phyloP scores from a whole-genome alignment of 441 rosid species.

The Pelargonium citronellum region DNA sequence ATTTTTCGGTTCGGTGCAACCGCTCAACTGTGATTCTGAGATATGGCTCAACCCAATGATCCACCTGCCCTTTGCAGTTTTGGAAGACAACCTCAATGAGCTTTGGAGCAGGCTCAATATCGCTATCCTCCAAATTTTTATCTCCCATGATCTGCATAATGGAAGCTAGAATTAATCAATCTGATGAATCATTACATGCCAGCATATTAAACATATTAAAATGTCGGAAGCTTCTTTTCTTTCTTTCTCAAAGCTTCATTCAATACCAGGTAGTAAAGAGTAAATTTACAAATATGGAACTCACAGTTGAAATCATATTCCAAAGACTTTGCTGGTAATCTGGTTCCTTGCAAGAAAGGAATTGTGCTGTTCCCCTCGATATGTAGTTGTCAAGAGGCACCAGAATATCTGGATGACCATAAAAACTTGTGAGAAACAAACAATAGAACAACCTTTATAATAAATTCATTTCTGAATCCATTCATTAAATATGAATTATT shows the following conservation, averaged over 20 bases:
- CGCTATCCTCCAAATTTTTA: slow-evolving; percentile 76
- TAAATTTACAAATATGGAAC: slow-evolving; percentile 27
- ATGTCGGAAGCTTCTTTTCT: too few relatives aligned
- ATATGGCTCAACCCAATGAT: slow-evolving; percentile 94
- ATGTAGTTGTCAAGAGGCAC: slow-evolving; percentile 93
- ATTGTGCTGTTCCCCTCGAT: slow-evolving; percentile 81
- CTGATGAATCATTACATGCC: neutral
- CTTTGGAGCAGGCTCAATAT: slow-evolving; percentile 95
- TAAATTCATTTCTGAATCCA: neutral
- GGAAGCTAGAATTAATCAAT: slow-evolving; percentile 9
- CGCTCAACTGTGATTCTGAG: slow-evolving; percentile 73
- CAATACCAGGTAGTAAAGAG: slow-evolving; percentile 1
- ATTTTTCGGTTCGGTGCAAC: slow-evolving; percentile 62
- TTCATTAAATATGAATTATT: neutral
- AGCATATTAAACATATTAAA: slow-evolving; percentile 7
- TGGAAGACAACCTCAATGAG: slow-evolving; percentile 84
- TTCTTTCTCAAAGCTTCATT: neutral
- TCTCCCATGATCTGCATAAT: slow-evolving; percentile 66
- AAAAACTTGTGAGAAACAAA: slow-evolving; percentile 21
- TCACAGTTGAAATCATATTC: slow-evolving; percentile 77
- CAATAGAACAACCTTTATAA: neutral
- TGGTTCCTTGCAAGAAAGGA: slow-evolving; percentile 77
- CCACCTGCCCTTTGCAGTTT: slow-evolving; percentile 93
- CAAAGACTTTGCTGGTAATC: slow-evolving; percentile 95
- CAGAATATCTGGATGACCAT: slow-evolving; percentile 58